A percentile compares a stretch with the other conserved stretches of the same genome.
phyloP scores from a whole-genome alignment of 768 basidiomycete species.

The Auriculariales sp. region DNA sequence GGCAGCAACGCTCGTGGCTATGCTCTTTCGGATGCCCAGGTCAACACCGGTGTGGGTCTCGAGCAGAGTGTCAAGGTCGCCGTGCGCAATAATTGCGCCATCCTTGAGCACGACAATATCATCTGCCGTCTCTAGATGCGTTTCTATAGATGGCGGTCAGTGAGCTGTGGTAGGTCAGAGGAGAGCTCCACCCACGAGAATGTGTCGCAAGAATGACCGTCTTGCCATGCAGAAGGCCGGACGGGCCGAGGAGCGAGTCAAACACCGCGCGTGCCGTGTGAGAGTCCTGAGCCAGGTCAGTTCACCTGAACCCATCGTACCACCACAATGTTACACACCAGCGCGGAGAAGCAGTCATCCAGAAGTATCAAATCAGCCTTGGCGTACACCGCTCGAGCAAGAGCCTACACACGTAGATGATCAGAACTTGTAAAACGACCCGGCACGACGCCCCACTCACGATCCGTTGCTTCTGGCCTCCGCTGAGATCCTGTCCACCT shows the following conservation, averaged over 20 bases:
- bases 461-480: background rate
- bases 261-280: background rate
- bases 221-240: background rate
- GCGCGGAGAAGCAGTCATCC: background rate
- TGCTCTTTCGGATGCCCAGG: background rate
- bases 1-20: too few species aligned
- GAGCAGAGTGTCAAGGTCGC: background rate
- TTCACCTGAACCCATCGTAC: too few species aligned
- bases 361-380: background rate
- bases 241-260: background rate
- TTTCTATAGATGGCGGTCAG: background rate
- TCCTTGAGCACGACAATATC: background rate
- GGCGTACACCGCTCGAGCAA: background rate
- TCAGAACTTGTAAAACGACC: background rate
- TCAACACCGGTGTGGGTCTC: background rate
- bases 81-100: background rate
- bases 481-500: conserved; percentile 4
- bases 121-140: background rate
- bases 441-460: background rate
- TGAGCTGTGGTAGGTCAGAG: too few species aligned
- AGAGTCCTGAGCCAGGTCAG: background rate
- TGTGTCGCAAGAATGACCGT: background rate
- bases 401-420: background rate
- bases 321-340: background rate
- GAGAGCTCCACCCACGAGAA: background rate